Evolutionary conservation across 345 rosid species (phyloP), one percentile per base, ranked within the genome.

Genomic region (Eucalyptus viminalis): DNA sequence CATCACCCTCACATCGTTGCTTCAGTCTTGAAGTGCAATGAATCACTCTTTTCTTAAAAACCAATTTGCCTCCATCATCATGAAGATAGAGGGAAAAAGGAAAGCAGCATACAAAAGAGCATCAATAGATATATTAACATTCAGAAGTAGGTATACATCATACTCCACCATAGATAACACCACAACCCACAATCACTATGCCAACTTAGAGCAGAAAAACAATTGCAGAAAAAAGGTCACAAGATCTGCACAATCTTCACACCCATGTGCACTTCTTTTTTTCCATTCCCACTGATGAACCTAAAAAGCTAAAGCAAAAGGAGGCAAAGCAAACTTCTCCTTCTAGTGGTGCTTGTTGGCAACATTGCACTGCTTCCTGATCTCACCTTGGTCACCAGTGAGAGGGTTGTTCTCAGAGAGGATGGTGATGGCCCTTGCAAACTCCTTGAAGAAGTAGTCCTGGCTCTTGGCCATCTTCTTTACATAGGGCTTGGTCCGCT

Each of bases 381-480:
- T 93, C 97, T 97, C 99, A 92, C 99, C 99, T 91, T 97, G 91
- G 44, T 92, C 89, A 8, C 98, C 99, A 11, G 99, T 97, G 87
- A 97, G 95, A 54, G 99, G 99, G 90, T 97, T 97, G 94, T 97
- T 97, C 94, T 97, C 99, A 11, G 99, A 96, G 65, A 97, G 95
- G 51, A 93, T 88, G 87, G 97, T 93, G 87, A 97, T 94, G 45
- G 99, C 99, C 90, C 94, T 97, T 22, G 98, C 88, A 88, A 97
- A 97, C 90, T 97, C 98, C 95, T 95, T 96, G 91, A 97, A 97
- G 96, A 96, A 97, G 93, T 97, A 97, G 88, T 92, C 95, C 88
- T 97, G 97, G 91, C 94, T 96, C 92, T 97, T 97, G 25, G 99
- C 99, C 99, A 97, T 96, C 91, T 97, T 97, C 94, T 96, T 97